These are phyloP conservation scores for Starmerella bombi DNA, from an alignment of 805 yeast species.

Conservation along the genomic window DNA sequence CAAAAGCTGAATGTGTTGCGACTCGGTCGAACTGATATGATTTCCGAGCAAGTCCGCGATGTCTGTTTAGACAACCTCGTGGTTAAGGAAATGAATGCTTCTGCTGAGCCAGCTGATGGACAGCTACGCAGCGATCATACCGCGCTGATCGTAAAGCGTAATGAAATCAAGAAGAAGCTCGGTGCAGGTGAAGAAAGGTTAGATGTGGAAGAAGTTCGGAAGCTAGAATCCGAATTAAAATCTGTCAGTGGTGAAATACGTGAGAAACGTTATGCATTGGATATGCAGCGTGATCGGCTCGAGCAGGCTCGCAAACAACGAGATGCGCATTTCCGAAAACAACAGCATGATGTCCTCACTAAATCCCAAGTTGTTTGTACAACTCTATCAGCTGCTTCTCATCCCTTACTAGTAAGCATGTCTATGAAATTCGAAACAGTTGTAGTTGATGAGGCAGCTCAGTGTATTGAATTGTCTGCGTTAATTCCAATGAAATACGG, in stretches of 20 bases:
- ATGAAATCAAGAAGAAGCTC: constrained; percentile 32
- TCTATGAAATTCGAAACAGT: constrained; percentile 78
- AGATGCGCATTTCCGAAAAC: constrained; percentile 62
- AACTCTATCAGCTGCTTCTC: constrained; percentile 89
- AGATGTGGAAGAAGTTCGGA: constrained; percentile 21
- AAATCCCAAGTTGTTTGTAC: constrained; percentile 80
- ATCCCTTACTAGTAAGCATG: constrained; percentile 62
- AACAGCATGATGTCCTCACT: constrained; percentile 57
- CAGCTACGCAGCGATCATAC: constrained; percentile 35
- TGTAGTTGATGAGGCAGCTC: constrained; percentile 94
- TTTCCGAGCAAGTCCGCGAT: constrained; percentile 68
- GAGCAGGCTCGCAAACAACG: constrained; percentile 57
- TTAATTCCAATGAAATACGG: constrained; percentile 89
- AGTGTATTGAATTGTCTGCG: constrained; percentile 84
- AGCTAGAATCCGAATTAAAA: constrained; percentile 35
- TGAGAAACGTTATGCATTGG: constrained; percentile 58
- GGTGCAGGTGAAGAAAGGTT: constrained; percentile 12
- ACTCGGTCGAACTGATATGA: constrained; percentile 79
- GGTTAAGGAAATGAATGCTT: constrained; percentile 34
- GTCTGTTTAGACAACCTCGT: constrained; percentile 77
- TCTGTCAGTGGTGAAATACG: constrained; percentile 49
- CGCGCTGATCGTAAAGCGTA: constrained; percentile 44
- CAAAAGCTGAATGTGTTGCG: constrained; percentile 41
- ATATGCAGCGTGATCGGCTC: constrained; percentile 62
- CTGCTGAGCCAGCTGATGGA: constrained; percentile 26